Base-by-base conservation (phyloP, 2,329 filamentous ascomycete genomes). In the Aureobasidium lini region DNA sequence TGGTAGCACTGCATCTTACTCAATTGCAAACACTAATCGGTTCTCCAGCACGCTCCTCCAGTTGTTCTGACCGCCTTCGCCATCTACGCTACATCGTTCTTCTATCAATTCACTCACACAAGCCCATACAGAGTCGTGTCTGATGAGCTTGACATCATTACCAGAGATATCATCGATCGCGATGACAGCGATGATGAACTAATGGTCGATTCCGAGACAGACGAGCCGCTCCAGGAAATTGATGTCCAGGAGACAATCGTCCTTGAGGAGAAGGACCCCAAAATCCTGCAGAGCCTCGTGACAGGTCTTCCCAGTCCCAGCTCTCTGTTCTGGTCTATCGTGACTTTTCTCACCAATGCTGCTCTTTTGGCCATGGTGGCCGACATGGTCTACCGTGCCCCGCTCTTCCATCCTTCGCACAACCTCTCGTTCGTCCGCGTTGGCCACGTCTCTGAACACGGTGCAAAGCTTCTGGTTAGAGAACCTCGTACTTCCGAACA, bases 341-440 rank as follows among this genome's bases (percentile, higher is more conserved):
- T 85, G 29, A 89, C 88, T 0, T 83, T 91, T 54, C 37, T 68
- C 11, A 71, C 70, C 1, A 97, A 97, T 70, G 68, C 84, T 16
- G 73, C 81, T 2, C 76, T 94, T 42, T 79, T 90, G 6, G 76
- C 82, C 8, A 83, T 93, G 72, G 83, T 86, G 0, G 79, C 86
- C 29, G 94, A 99, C 71, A 82, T 92, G 40, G 79, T 95, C 13
- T 91, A 89, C 69, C 84, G 88, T 18, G 87, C 88, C 1, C 83
- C 84, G 10, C 72, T 86, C 61, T 81, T 87, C 36, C 81, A 95
- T 71, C 84, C 87, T 4, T 84, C 80, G 29, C 76, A 89, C 31
- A 85, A 95, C 64, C 77, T 96, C 10, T 89, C 91, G 0, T 95
- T 99, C 71, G 89, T 89, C 42, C 83, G 94, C 8, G 77, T 96